Conservation (phyloP, 106 monocot genomes). For the Dioscorea zingiberensis region DNA sequence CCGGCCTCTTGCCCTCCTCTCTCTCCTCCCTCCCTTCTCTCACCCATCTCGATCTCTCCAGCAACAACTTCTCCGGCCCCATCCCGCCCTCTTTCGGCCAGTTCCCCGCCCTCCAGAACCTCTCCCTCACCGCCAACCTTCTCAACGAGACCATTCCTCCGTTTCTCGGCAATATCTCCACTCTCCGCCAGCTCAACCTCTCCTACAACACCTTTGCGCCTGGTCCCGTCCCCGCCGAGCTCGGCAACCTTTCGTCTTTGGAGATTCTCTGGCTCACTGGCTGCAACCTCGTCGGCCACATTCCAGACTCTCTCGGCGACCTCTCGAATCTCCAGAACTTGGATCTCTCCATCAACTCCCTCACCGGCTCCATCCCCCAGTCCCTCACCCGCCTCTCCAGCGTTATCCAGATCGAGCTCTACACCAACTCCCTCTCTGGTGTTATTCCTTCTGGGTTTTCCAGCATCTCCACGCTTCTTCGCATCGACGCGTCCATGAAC, state of each 20-base stretch:
- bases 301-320: conserved; percentile 46
- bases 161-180: conserved; percentile 31
- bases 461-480: conserved; percentile 32
- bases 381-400: conserved; percentile 5
- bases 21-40: conserved; percentile 42
- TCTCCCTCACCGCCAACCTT: conserved; percentile 50
- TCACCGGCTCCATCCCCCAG: conserved; percentile 18
- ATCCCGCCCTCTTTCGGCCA: conserved; percentile 43
- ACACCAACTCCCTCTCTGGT: conserved; percentile 53
- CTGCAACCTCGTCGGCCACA: conserved; percentile 51
- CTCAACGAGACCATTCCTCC: conserved; percentile 29
- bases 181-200: conserved; percentile 53
- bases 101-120: conserved; percentile 41
- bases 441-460: conserved; percentile 45
- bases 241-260: conserved; percentile 45
- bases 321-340: conserved; percentile 36
- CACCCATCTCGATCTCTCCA: conserved; percentile 31
- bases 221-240: conserved; percentile 27
- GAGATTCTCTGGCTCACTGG: conserved; percentile 47
- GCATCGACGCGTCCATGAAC: conserved; percentile 57
- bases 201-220: conserved; percentile 67
- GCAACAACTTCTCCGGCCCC: conserved; percentile 62
- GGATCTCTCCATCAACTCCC: conserved; percentile 34
- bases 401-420: conserved; percentile 71
- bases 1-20: conserved; percentile 37